Evolutionary conservation across 768 basidiomycete genomes (phyloP), one percentile per base, ranked within the genome.

Genomic region (Chalciporus chontae): DNA sequence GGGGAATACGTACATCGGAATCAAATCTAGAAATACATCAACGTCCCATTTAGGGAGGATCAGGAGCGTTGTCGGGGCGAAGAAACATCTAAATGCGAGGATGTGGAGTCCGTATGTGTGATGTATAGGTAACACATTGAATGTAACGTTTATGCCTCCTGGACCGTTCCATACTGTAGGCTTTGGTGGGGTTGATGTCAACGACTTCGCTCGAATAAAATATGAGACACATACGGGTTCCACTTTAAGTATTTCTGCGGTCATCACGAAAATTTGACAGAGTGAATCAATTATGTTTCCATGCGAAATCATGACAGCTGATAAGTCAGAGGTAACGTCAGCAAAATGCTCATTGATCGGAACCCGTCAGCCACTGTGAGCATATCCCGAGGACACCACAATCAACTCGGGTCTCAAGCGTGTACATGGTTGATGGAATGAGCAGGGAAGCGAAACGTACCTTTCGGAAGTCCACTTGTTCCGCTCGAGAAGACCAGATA

Each of bases 401-500:
- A n/a, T 36, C 34, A 6, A 15, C 15, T n/a, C 34, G 34, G 8
- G 0, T n/a, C 34, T 15, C 14, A 36, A 11, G 6, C 4, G 34
- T 36, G n/a, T 36, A n/a, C n/a, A 15, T 6, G 9, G n/a, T 36
- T 36, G 34, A 14, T 7, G 18, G 26, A 40, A 13, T 31, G 29
- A 7, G 27, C 2, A 31, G 29, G 29, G 13, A n/a, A 49, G n/a
- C 9, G 6, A 15, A 7, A 52, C 60, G 7, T 21, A 81, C 86
- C 85, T 77, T 90, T 90, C 0, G 87, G 85, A 4, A 83, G 68
- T 0, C 88, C 87, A 51, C 77, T 88, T 0, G 88, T 90, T 19
- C 87, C 87, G 57, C 87, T 89, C 0, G 87, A 90, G 60, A 87
- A 87, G 0, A 84, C 70, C 3, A 90, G 69, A 61, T 89, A 87